phyloP scores from a whole-genome alignment of 805 yeast genomes.

The Candida ipomoeae region DNA sequence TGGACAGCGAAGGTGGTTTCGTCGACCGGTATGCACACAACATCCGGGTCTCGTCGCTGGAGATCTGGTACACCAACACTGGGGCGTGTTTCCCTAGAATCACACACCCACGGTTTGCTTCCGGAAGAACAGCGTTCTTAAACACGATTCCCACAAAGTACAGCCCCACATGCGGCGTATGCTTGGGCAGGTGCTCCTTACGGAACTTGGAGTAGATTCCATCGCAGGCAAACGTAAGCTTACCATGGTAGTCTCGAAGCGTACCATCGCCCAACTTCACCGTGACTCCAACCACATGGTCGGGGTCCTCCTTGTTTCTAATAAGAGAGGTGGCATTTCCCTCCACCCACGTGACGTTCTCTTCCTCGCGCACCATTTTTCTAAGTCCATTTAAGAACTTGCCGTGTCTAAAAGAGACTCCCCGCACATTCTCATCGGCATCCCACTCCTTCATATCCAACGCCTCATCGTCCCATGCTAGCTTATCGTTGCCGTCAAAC shows the following conservation, averaged over 20 bases:
- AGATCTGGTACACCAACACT: constrained; percentile 80
- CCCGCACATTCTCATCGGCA: constrained; percentile 52
- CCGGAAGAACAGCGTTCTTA: constrained; percentile 70
- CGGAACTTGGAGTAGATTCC: constrained; percentile 94
- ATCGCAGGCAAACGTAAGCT: constrained; percentile 77
- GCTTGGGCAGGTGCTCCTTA: constrained; percentile 57
- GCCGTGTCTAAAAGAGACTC: constrained; percentile 93
- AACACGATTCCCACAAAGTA: constrained; percentile 84
- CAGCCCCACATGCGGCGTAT: constrained; percentile 67
- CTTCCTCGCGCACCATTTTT: constrained; percentile 58
- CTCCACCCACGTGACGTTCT: constrained; percentile 72
- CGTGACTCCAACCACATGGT: constrained; percentile 70
- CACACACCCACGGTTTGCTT: constrained; percentile 81
- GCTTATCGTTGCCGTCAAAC: constrained; percentile 53
- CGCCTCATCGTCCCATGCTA: constrained; percentile 41
- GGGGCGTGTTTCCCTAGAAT: constrained; percentile 85
- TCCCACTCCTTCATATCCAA: constrained; percentile 53
- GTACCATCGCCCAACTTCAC: constrained; percentile 44
- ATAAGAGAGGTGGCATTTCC: constrained; percentile 76
- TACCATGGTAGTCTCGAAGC: constrained; percentile 42
- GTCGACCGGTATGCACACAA: constrained; percentile 79
- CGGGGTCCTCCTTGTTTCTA: constrained; percentile 44
- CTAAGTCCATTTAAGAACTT: constrained; percentile 77
- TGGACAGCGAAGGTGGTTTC: constrained; percentile 62
- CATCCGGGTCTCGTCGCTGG: constrained; percentile 78